Percentiles rank a stretch among this genome's conserved stretches.
These are phyloP conservation scores for Sporothrix curviconia DNA, from an alignment of 2,329 filamentous ascomycete species.

Conservation along the genomic window DNA sequence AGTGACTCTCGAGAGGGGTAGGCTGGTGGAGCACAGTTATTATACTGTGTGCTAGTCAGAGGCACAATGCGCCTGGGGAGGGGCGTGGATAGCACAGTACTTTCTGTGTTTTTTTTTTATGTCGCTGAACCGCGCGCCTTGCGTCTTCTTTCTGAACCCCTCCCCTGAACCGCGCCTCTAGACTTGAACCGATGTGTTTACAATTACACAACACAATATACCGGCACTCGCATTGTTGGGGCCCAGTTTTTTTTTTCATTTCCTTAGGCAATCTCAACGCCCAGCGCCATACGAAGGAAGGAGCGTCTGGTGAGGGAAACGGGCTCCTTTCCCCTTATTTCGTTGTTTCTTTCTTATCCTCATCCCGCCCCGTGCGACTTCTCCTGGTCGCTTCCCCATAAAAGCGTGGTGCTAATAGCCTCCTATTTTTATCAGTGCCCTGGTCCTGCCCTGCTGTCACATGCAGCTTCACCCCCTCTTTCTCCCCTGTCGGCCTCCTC, in stretches of 20 bases:
- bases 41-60: background rate
- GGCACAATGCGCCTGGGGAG: background rate
- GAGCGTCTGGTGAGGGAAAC: no score
- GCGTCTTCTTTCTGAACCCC: background rate
- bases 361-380: no score
- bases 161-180: no score
- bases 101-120: background rate
- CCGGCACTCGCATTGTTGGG: no score
- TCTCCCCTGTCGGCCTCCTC: background rate
- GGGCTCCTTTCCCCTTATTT: background rate
- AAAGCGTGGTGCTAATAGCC: slow-evolving; percentile 2
- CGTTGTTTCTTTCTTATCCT: background rate
- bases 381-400: slow-evolving; percentile 7
- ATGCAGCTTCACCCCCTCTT: background rate
- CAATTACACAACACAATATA: no score
- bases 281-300: no score
- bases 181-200: no score
- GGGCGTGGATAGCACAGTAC: slow-evolving; percentile 1
- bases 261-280: no score
- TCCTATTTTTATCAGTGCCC: slow-evolving; percentile 5
- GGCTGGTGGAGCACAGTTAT: background rate
- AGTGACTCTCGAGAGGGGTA: background rate
- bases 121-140: background rate
- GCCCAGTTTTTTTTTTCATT: no score
- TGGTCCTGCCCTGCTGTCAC: background rate